phyloP scores from a whole-genome alignment of 306 rosid genomes.

The Cucumis cinereus region DNA sequence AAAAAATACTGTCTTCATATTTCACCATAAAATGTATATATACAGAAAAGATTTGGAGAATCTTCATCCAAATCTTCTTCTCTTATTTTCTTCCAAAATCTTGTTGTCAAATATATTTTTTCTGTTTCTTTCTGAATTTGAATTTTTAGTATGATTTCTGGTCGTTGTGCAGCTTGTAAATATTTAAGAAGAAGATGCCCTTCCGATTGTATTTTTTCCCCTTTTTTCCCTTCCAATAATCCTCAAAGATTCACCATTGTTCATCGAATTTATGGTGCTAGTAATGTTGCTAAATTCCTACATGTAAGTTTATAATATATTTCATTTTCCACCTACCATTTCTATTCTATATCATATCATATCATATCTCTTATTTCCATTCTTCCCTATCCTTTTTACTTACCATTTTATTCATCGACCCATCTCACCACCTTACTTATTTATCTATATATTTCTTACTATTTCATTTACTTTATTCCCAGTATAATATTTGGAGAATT shows the following conservation, averaged over 20 bases:
- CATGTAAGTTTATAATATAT: conserved; percentile 24
- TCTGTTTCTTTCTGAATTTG: too few relatives aligned
- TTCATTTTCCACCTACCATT: neutral
- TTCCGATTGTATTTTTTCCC: conserved; percentile 58
- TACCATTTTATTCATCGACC: neutral
- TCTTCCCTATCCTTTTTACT: neutral
- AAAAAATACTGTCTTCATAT: neutral
- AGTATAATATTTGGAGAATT: neutral
- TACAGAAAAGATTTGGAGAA: neutral
- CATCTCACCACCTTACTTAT: neutral
- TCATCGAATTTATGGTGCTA: conserved; percentile 65
- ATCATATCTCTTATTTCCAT: neutral
- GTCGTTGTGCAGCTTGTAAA: conserved; percentile 70
- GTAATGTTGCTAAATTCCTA: conserved; percentile 66
- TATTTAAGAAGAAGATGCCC: conserved; percentile 61
- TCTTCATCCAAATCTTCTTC: neutral
- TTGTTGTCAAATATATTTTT: too few relatives aligned
- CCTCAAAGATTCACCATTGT: conserved; percentile 63
- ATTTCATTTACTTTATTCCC: neutral
- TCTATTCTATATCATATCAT: too few relatives aligned
- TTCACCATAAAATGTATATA: neutral
- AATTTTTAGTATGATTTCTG: neutral
- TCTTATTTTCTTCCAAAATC: neutral
- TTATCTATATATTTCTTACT: too few relatives aligned
- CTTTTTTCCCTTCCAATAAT: conserved; percentile 54